A percentile compares a stretch with the other conserved stretches of the same genome.
Conservation (phyloP, 306 rosid genomes). For the Sicyos edulis region DNA sequence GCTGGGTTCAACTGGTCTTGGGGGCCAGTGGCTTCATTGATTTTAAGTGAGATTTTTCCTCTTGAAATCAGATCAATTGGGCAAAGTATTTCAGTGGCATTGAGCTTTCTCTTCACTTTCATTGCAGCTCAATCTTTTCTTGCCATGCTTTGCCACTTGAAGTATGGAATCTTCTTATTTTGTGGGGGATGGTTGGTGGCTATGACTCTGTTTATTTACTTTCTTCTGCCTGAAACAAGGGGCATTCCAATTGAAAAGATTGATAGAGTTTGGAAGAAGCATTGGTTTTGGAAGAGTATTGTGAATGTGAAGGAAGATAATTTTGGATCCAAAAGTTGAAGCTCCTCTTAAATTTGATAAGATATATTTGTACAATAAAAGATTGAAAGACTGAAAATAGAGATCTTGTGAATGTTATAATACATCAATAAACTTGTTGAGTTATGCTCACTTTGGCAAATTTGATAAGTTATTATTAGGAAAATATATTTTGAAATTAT, state of each 20-base stretch:
- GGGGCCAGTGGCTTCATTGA: slow-evolving; percentile 41
- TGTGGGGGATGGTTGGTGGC: slow-evolving; percentile 50
- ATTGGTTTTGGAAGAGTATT: slow-evolving; percentile 46
- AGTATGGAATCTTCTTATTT: slow-evolving; percentile 40
- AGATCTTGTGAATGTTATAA: too few relatives aligned
- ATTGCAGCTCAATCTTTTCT: slow-evolving; percentile 40
- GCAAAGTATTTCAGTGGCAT: slow-evolving; percentile 46
- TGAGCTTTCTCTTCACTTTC: slow-evolving; percentile 43
- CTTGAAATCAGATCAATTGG: slow-evolving; percentile 36
- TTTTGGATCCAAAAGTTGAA: background rate
- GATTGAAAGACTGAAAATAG: too few relatives aligned
- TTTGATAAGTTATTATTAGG: too few relatives aligned
- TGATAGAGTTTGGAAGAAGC: slow-evolving; percentile 42
- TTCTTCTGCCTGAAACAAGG: slow-evolving; percentile 28
- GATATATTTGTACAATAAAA: too few relatives aligned
- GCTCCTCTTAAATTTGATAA: background rate
- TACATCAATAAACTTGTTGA: too few relatives aligned
- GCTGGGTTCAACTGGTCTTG: slow-evolving; percentile 48
- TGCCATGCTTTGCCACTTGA: slow-evolving; percentile 40
- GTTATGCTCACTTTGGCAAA: too few relatives aligned
- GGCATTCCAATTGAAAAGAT: slow-evolving; percentile 30
- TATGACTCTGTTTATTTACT: slow-evolving; percentile 37
- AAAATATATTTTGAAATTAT: background rate
- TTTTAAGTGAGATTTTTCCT: slow-evolving; percentile 45
- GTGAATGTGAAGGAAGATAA: slow-evolving; percentile 19